Evolutionary conservation across 495 filamentous ascomycete genomes (phyloP), one percentile per base, ranked within the genome.

Genomic region (Jackrogersella multiformis): DNA sequence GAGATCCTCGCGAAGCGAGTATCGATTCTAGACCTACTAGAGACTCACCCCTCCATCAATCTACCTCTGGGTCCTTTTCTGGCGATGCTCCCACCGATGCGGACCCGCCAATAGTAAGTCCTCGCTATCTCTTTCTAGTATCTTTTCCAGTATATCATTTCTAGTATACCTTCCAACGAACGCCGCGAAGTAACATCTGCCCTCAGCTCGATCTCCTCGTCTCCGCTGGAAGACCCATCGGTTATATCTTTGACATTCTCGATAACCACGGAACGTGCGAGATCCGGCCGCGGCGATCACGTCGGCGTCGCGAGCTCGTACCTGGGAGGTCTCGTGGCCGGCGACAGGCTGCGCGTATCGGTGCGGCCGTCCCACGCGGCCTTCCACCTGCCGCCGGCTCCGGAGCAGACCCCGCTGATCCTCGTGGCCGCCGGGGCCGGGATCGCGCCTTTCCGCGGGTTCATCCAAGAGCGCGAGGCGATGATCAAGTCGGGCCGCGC

Each of bases 31-130:
- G 88, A 90, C 54, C 74, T 93, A 1, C 81, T 92, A 1, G 85
- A 87, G 59, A 78, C 79, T 23, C 87, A 86, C 72, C 78, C 86
- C 0, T 68, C 78, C 6, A 77, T 88, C 58, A 70, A 81, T 1
- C 74, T 92, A 0, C 79, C 89, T 0, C 80, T 93, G 34, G 81
- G 82, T 20, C 72, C 81, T 16, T 92, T 88, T 78, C 84, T 93
- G 16, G 76, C 82, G 16, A 87, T 92, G 78, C 84, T 92, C 0
- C 88, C 88, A 0, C 89, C 89, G 0, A 89, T 94, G 84, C 88
- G 89, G 16, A 82, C 89, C 12, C 85, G 91, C 9, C 89, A 91
- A 72, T 94, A 93, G 75, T 77, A 72, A 42, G 75, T 69, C 38
- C 23, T n/a, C n/a, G 4, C 26, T 20, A 9, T 12, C 32, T 16